phyloP scores from a whole-genome alignment of 495 filamentous ascomycete species.

The Barbatosphaeria neglecta region DNA sequence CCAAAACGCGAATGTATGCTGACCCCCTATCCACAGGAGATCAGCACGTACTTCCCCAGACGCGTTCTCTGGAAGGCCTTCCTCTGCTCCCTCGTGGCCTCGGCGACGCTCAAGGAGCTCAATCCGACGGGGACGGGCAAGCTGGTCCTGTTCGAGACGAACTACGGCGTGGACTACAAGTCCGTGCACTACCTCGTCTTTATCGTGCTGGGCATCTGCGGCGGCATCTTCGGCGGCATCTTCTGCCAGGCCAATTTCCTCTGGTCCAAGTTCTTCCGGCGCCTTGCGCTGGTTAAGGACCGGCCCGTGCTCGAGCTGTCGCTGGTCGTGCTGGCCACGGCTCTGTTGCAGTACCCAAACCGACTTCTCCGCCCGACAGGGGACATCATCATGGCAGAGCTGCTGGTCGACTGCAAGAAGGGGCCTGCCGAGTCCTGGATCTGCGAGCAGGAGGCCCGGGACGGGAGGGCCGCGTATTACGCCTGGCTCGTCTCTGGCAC shows the following conservation, averaged over 20 bases:
- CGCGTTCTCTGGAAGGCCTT: constrained; percentile 45
- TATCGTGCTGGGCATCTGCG: constrained; percentile 41
- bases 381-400: constrained; percentile 41
- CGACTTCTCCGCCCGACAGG: constrained; percentile 39
- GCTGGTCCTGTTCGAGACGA: constrained; percentile 47
- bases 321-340: constrained; percentile 39
- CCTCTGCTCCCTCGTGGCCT: constrained; percentile 43
- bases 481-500: constrained; percentile 41
- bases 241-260: constrained; percentile 46
- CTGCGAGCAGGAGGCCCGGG: constrained; percentile 31
- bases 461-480: constrained; percentile 23
- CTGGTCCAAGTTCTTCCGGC: constrained; percentile 44
- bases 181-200: constrained; percentile 44
- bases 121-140: constrained; percentile 48
- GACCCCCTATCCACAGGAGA: constrained; percentile 21
- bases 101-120: constrained; percentile 41
- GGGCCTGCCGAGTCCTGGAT: constrained; percentile 28
- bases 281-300: constrained; percentile 37
- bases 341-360: constrained; percentile 44
- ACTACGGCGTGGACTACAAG: constrained; percentile 41
- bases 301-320: constrained; percentile 42
- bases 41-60: constrained; percentile 43
- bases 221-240: constrained; percentile 43
- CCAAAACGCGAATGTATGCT: not conserved
- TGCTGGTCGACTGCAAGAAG: constrained; percentile 41